Evolutionary conservation across 495 filamentous ascomycete genomes (phyloP), one percentile per base, ranked within the genome.

Genomic region (Xanthoparmelia taractica): DNA sequence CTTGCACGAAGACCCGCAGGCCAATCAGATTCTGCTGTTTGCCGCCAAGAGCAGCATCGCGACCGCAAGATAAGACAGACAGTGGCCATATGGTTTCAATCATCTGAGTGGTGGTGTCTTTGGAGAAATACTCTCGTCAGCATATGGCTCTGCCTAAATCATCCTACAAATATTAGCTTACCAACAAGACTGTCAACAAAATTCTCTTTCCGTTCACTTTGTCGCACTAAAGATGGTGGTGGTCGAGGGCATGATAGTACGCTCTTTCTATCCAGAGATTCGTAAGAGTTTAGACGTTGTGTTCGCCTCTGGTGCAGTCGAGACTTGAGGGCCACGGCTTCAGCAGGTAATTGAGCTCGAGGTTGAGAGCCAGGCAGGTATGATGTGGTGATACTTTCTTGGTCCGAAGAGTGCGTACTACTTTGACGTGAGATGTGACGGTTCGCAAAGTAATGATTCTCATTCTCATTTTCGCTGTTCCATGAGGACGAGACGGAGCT

Each of bases 181-280:
- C 94, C 94, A 82, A 98, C 93, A 73, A 98, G 90, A 78, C 85
- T 91, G 74, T 97, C 93, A 77, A 98, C 94, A 73, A 97, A 98
- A 73, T 87, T 92, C 71, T 89, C 83, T 78, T 96, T 97, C 65
- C 94, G 87, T 73, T 97, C 94, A 69, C 85, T 86, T 78, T 98
- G 94, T 63, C 94, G 88, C 52, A 92, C 81, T 59, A 97, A 84
- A 63, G 87, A 80, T 34, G 94, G 91, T 66, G 92, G 92, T 68
- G 85, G 84, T 65, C 85, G 84, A 60, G 83, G 74, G 67, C 85
- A 79, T 60, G 74, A 75, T 38, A 75, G 66, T 65, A 84, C 73
- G 66, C 67, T 72, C 57, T 76, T 70, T 54, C 70, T 74, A 69
- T 74, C 23, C 64, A 60, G 62, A 74, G 77, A 67, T 72, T 76